Evolutionary conservation across 352 stramenopile species (phyloP).

Genomic region (Pythium graminicola): DNA sequence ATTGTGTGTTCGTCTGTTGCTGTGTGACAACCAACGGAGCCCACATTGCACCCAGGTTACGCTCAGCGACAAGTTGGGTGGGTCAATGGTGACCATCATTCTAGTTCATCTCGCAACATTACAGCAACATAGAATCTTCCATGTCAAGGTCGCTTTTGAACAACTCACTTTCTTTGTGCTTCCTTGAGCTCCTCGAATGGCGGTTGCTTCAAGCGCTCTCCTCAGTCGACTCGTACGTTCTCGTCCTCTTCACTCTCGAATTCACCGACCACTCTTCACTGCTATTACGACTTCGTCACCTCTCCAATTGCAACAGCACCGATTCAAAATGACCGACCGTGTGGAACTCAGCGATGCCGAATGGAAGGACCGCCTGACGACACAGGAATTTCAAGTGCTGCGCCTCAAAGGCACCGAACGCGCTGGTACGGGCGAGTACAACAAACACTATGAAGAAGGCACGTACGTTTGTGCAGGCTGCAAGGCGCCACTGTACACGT

Average conservation of each 20-base stretch:
- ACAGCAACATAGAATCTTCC: slow-evolving; percentile 7
- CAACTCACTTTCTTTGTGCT: slow-evolving; percentile 21
- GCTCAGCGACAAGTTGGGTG: too few relatives aligned
- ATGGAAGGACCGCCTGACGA: slow-evolving; percentile 76
- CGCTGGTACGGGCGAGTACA: slow-evolving; percentile 82
- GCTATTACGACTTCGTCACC: neutral
- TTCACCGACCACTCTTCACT: neutral
- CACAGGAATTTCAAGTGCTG: slow-evolving; percentile 81
- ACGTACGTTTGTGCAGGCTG: slow-evolving; percentile 86
- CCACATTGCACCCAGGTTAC: too few relatives aligned
- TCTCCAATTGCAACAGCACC: slow-evolving; percentile 5
- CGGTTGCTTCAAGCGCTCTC: slow-evolving; percentile 17
- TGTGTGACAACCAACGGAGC: too few relatives aligned
- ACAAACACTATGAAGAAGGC: slow-evolving; percentile 80
- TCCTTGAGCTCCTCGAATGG: slow-evolving; percentile 8
- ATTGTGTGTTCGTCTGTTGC: too few relatives aligned
- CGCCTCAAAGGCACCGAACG: slow-evolving; percentile 88
- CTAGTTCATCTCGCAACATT: slow-evolving; percentile 2
- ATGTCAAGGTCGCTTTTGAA: neutral
- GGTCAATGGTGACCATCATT: slow-evolving; percentile 12
- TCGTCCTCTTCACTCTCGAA: slow-evolving; percentile 13
- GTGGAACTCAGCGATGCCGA: slow-evolving; percentile 60
- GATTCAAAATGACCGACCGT: slow-evolving; percentile 45
- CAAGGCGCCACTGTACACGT: slow-evolving; percentile 84
- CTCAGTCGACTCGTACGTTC: slow-evolving; percentile 14